phyloP scores from a whole-genome alignment of 2,329 filamentous ascomycete genomes.

The Aspergillus sp. region DNA sequence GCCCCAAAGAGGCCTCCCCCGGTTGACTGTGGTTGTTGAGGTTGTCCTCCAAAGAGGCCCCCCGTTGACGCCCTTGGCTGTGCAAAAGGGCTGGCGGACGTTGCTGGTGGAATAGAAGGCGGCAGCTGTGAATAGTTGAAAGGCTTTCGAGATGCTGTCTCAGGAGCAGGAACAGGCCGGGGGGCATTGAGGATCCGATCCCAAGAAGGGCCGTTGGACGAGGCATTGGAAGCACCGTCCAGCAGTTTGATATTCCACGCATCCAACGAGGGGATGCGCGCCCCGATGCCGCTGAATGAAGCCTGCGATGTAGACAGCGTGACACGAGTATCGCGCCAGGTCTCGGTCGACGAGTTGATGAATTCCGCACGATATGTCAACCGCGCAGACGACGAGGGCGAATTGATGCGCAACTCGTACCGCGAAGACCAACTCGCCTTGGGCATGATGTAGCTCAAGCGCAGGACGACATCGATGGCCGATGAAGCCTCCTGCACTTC shows the following conservation, averaged over 20 bases:
- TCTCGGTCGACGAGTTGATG: conserved; percentile 63
- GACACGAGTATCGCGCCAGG: conserved; percentile 61
- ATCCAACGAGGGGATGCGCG: conserved; percentile 55
- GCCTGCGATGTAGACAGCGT: conserved; percentile 65
- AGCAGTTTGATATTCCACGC: conserved; percentile 59
- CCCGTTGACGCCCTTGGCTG: background rate
- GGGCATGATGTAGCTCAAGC: conserved; percentile 60
- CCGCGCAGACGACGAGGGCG: conserved; percentile 52
- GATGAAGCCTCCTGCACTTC: conserved; percentile 15
- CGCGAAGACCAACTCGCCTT: conserved; percentile 60
- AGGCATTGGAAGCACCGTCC: background rate
- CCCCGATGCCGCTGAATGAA: conserved; percentile 56
- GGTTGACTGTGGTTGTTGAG: too few species aligned
- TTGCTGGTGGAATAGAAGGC: background rate
- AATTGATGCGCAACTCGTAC: conserved; percentile 64
- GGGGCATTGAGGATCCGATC: conserved; percentile 17
- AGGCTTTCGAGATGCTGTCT: background rate
- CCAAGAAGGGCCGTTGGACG: conserved; percentile 17
- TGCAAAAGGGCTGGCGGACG: background rate
- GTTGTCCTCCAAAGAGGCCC: background rate
- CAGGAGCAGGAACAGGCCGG: too few species aligned
- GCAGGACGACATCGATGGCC: conserved; percentile 34
- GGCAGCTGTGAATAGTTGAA: background rate
- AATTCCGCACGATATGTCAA: conserved; percentile 64
- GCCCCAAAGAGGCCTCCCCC: too few species aligned